phyloP scores from a whole-genome alignment of 129 eudicot species.

The sunflower (Helianthus annuus) region HanXRQr2.0-SUNRISE NC_035449.2:52578493-52578992 shows the following conservation, averaged over 20 bases:
- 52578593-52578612: slow-evolving; percentile 48
- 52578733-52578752: not conserved
- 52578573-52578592: slow-evolving; percentile 43
- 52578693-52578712: not conserved
- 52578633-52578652: slow-evolving; percentile 72
- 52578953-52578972: too few species aligned
- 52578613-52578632: slow-evolving; percentile 58
- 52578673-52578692: not conserved
- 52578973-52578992: too few species aligned
- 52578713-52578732: slow-evolving; percentile 2
- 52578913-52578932: too few species aligned
- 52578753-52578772: not conserved
- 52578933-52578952: too few species aligned
- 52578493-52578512: slow-evolving; percentile 58
- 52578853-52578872: not conserved
- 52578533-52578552: slow-evolving; percentile 68
- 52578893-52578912: not conserved
- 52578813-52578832: not conserved
- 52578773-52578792: slow-evolving; percentile 8
- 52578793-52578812: slow-evolving; percentile 7
- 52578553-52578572: slow-evolving; percentile 81
- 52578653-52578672: not conserved
- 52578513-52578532: slow-evolving; percentile 63
- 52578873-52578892: not conserved
- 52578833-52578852: slow-evolving; percentile 14